Evolutionary conservation across 1,284 basidiomycete genomes (phyloP).

Genomic region (Phellopilus nigrolimitatus): DNA sequence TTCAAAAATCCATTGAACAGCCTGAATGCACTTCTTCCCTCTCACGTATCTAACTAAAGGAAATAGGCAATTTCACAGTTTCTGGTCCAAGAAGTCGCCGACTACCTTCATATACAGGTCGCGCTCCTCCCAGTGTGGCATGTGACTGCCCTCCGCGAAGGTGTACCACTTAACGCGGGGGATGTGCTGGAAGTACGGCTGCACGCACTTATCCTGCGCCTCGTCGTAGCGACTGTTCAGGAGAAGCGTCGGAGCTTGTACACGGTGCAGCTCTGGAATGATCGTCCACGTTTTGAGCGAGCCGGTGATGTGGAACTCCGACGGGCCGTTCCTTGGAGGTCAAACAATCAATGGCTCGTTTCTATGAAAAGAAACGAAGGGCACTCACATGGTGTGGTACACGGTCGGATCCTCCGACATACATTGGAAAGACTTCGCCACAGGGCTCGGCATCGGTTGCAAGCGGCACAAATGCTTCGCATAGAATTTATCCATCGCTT

Average conservation of each 20-base stretch:
- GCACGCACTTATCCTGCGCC: slow-evolving; percentile 40
- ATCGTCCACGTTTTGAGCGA: slow-evolving; percentile 46
- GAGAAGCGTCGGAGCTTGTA: slow-evolving; percentile 45
- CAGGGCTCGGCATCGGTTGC: slow-evolving; percentile 38
- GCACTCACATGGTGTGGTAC: slow-evolving; percentile 40
- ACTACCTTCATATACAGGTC: slow-evolving; percentile 39
- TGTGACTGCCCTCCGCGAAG: slow-evolving; percentile 43
- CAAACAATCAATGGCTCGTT: neutral
- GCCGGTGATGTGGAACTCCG: slow-evolving; percentile 45
- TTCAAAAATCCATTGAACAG: too few relatives aligned
- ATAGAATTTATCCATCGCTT: slow-evolving; percentile 41
- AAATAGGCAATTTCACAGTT: too few relatives aligned
- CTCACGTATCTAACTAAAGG: too few relatives aligned
- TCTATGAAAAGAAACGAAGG: neutral
- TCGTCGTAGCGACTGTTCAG: slow-evolving; percentile 49
- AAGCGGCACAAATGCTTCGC: slow-evolving; percentile 41
- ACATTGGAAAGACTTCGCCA: slow-evolving; percentile 27
- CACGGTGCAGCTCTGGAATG: slow-evolving; percentile 38
- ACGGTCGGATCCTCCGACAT: slow-evolving; percentile 44
- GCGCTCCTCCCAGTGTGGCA: slow-evolving; percentile 43
- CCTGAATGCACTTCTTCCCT: too few relatives aligned
- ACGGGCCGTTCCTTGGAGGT: slow-evolving; percentile 44
- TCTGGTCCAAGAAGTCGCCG: slow-evolving; percentile 33
- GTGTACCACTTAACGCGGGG: slow-evolving; percentile 44
- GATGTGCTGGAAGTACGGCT: slow-evolving; percentile 42